Base-by-base conservation (phyloP, 106 monocot species). In the Apostasia shenzhenica region DNA sequence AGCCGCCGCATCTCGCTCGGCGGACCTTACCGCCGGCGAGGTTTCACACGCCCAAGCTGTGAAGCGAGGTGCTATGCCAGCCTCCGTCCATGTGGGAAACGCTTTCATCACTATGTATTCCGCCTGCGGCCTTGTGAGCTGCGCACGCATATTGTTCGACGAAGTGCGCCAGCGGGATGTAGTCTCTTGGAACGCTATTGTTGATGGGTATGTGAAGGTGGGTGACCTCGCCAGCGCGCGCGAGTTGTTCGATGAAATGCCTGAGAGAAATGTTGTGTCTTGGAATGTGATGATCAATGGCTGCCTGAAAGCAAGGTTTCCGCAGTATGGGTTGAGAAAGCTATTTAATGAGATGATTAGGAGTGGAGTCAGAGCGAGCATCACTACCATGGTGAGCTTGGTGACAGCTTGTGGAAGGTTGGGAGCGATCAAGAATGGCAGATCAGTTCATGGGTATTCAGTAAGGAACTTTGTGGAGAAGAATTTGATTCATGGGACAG, bases 211-310 rank as follows among this genome's bases (percentile, higher is more conserved):
- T 11, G 52, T 64, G 0, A 64, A 65, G 6, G 10, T 44, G 0
- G 75, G 78, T 6, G 81, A 81, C 14, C 41, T 81, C 53, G 56
- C 13, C 0, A 2, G 26, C 3, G 85, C 85, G 1, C 54, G 68
- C 2, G 41, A 64, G 46, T 10, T 81, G 67, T 81, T 85, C 46
- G 74, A 81, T 2, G 1, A 7, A 42, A 81, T 85, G 85, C 71
- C 62, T 0, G 48, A 57, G 44, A 59, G 78, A 40, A 81, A 85
- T 75, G 71, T 78, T 37, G 81, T 81, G 8, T 77, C 81, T 38
- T 85, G 85, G 85, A 85, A 81, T 41, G 65, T 72, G 1, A 72
- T 85, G 78, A 75, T 85, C 2, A 45, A 46, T 41, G 85, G 85
- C 9, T 75, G 48, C 49, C 1, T 81, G 12, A 71, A 74, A 56